Evolutionary conservation across 2,329 filamentous ascomycete species (phyloP), one percentile per base, ranked within the genome.

Genomic region (Penicillium vulpinum): DNA sequence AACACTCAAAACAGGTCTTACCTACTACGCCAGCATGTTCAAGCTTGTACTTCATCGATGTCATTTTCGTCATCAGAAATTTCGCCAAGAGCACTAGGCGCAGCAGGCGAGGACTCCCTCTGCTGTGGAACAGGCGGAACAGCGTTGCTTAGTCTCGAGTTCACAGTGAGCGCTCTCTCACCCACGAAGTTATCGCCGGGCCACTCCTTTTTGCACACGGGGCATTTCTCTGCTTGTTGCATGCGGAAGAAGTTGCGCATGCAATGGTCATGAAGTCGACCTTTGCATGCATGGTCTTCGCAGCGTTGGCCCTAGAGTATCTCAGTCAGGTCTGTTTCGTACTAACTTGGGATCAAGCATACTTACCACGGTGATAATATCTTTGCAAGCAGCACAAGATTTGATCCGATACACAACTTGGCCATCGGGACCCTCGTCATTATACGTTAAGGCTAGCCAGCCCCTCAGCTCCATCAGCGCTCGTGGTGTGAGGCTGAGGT

Each of bases 381-480:
- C 92, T 73, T 86, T 89, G 75, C 94, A 99, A 0, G 90, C 92
- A 68, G 89, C 85, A 72, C 94, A 99, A 61, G 87, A 85, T 76
- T 94, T 96, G 71, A 99, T 89, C 60, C 86, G 85, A 70, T 91
- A 83, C 80, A 83, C 86, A 53, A 64, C 60, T 10, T 70, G 73
- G 1, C 75, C 76, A 24, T 85, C 85, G 1, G 81, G 79, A 10
- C 85, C 83, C 0, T 82, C 77, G 54, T 95, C 90, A 70, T 99
- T 97, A 75, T 96, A 99, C 28, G 88, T 91, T 51, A 90, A 89
- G n/a, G 91, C 77, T 47, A 99, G 81, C 87, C 92, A 97, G 2
- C 84, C 81, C 56, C 88, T 83, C 56, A 99, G 77, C 78, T 99
- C 94, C 80, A 97, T 85, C 63, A 99, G 77, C 2, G 86, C 88